Base-by-base conservation (phyloP, 169 alveolate species). In the Plasmodium gaboni region DNA sequence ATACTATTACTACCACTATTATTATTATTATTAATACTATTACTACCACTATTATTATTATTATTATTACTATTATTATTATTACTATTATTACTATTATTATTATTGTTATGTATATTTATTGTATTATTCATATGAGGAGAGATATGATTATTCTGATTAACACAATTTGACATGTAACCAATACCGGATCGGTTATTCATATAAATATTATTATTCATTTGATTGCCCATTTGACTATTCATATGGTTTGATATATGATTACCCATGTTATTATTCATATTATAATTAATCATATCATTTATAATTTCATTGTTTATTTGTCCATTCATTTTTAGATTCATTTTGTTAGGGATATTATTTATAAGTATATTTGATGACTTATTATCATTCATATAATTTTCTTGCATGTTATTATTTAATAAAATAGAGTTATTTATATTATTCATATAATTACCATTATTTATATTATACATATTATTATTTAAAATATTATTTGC, bases 401-500 rank as follows among this genome's bases (percentile, higher is more conserved):
- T 17, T 44, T 76, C 88, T 17, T 65, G 5, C 19, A 76, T n/a
- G 7, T 63, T 51, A 55, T 13, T 76, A 46, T 44, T 76, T 57
- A 64, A 15, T 48, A 67, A 32, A n/a, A 42, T 13, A 8, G 64
- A 19, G 10, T 55, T 74, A 74, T 74, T 74, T 24, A 60, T 60
- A 0, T 12, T 74, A 15, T 13, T 22, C 13, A 73, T 17, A 22
- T 60, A 64, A 10, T 60, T 74, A 46, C 24, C 2, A 57, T 51
- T 28, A 8, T 57, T 67, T 42, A 67, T 17, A 65, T 57, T 65
- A 6, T 70, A 68, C 22, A 26, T 63, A 42, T 78, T 78, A 2
- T 69, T 69, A 10, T 13, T 15, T 9, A 24, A 15, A 2, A 78
- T 32, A 69, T 78, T 78, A 78, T 57, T 78, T 55, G 53, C 72